Evolutionary conservation across 495 filamentous ascomycete species (phyloP).

Genomic region (Pyrenula massariospora): DNA sequence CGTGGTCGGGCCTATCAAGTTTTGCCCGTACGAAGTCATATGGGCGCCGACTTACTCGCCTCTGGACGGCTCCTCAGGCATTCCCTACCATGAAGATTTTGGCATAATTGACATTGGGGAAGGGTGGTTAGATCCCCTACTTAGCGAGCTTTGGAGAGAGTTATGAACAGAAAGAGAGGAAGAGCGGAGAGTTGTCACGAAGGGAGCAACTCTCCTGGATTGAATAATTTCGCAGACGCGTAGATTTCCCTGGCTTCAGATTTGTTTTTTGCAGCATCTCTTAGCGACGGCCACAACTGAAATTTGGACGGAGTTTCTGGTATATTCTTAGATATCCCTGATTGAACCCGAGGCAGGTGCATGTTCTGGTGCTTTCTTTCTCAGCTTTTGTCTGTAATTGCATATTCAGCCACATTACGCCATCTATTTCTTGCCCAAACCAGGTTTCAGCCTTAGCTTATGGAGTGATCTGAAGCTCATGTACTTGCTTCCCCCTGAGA

Average conservation of each 20-base stretch:
- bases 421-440: no score
- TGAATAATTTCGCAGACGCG: neutral
- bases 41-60: neutral
- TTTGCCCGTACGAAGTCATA: neutral
- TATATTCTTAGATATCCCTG: no score
- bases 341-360: no score
- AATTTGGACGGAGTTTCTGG: no score
- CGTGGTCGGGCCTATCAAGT: neutral
- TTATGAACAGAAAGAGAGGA: neutral
- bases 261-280: no score
- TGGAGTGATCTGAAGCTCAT: no score
- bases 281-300: no score
- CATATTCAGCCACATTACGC: no score
- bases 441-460: no score
- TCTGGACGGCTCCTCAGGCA: neutral
- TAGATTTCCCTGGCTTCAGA: neutral
- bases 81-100: neutral
- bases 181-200: neutral
- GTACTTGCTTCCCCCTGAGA: no score
- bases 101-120: neutral
- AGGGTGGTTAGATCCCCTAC: neutral
- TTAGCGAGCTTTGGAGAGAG: neutral
- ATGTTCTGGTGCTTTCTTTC: no score
- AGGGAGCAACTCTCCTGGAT: neutral
- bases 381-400: no score